Percentiles rank a stretch among this genome's conserved stretches.
These are phyloP conservation scores for Gossypium thurberi DNA, from an alignment of 345 rosid genomes.

Conservation along the genomic window DNA sequence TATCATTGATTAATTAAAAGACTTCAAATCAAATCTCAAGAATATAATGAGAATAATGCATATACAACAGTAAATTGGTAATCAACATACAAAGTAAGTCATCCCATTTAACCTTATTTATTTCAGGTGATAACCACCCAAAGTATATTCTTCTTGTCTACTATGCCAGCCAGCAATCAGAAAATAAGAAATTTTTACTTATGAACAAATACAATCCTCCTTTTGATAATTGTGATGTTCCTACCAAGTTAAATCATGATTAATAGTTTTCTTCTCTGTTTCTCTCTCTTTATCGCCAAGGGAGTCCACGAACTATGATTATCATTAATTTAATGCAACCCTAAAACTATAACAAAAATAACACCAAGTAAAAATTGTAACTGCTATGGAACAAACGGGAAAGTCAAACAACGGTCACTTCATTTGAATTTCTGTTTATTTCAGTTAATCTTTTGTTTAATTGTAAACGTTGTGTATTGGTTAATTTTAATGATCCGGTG, in stretches of 20 bases:
- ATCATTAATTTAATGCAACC: neutral
- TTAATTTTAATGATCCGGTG: no score
- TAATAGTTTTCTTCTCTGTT: neutral
- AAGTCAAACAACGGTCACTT: no score
- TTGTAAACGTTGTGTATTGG: no score
- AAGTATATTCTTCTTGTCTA: neutral
- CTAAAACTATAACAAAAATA: neutral
- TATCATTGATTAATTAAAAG: neutral
- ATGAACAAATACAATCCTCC: neutral
- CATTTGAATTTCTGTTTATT: no score
- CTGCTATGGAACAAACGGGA: no score
- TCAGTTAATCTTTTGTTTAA: no score
- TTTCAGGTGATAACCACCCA: neutral
- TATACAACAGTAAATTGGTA: neutral
- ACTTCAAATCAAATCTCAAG: neutral
- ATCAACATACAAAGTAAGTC: neutral
- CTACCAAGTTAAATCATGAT: neutral
- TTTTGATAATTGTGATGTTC: neutral
- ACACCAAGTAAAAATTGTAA: neutral
- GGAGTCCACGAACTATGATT: neutral
- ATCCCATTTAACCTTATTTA: neutral
- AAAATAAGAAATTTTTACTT: neutral
- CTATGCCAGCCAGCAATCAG: neutral
- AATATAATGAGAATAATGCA: neutral
- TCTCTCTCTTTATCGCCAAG: neutral